phyloP scores from a whole-genome alignment of 768 basidiomycete genomes.

The Lyophyllum semitale region DNA sequence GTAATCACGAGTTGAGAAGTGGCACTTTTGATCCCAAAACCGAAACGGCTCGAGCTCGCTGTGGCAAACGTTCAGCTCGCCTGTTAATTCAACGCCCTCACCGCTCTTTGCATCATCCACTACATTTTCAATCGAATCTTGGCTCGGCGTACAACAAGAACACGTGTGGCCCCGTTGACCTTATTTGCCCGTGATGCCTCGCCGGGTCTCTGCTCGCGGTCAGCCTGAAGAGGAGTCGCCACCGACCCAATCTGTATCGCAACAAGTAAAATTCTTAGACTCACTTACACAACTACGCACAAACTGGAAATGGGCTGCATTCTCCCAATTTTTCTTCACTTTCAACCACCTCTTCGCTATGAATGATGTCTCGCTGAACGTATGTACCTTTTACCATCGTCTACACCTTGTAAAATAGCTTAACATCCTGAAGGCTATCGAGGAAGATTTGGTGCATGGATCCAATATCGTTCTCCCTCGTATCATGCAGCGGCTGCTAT shows the following conservation, averaged over 20 bases:
- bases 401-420: slow-evolving; percentile 7
- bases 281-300: slow-evolving; percentile 62
- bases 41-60: slow-evolving; percentile 16
- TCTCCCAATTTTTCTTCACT: slow-evolving; percentile 87
- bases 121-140: not conserved
- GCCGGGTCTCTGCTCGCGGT: slow-evolving; percentile 48
- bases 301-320: slow-evolving; percentile 92
- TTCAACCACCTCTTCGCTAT: slow-evolving; percentile 75
- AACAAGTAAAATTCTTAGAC: slow-evolving; percentile 25
- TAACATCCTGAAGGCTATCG: slow-evolving; percentile 60
- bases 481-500: slow-evolving; percentile 73
- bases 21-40: slow-evolving; percentile 17
- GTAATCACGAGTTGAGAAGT: slow-evolving; percentile 13
- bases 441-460: slow-evolving; percentile 69
- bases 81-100: not conserved
- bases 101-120: not conserved
- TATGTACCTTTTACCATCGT: slow-evolving; percentile 32
- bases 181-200: slow-evolving; percentile 47
- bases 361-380: slow-evolving; percentile 67
- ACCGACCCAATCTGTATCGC: slow-evolving; percentile 26
- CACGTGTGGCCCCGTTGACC: slow-evolving; percentile 10
- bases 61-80: slow-evolving; percentile 15
- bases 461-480: slow-evolving; percentile 65
- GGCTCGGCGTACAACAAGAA: not conserved
- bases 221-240: slow-evolving; percentile 31